phyloP scores from a whole-genome alignment of 2,329 filamentous ascomycete species.

The Penicillium sp. region DNA sequence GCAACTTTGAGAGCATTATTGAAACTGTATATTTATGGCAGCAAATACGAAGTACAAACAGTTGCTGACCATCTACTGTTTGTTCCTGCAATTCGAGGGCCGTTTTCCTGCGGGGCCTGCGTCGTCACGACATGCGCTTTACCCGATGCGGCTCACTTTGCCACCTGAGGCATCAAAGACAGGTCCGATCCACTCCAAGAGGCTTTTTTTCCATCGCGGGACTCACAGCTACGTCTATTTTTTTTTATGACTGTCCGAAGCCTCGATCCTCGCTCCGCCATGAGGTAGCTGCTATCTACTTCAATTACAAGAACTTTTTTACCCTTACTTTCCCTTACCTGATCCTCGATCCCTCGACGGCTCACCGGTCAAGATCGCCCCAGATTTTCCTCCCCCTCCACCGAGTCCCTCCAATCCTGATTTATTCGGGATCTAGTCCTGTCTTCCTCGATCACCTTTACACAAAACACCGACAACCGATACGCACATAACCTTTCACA shows the following conservation, averaged over 20 bases:
- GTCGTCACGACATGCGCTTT: slow-evolving; percentile 20
- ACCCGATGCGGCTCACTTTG: slow-evolving; percentile 22
- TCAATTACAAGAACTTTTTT: slow-evolving; percentile 15
- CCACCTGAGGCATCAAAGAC: slow-evolving; percentile 29
- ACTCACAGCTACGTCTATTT: slow-evolving; percentile 34
- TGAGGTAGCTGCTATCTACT: slow-evolving; percentile 36
- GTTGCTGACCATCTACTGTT: slow-evolving; percentile 13
- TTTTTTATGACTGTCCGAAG: slow-evolving; percentile 24
- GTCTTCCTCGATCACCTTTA: slow-evolving; percentile 17
- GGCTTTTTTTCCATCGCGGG: slow-evolving; percentile 39
- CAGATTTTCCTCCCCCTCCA: slow-evolving; percentile 31
- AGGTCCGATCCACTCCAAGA: slow-evolving; percentile 38
- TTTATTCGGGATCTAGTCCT: slow-evolving; percentile 22
- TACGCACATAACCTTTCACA: slow-evolving; percentile 19
- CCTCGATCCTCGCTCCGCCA: slow-evolving; percentile 30
- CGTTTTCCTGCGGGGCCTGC: slow-evolving; percentile 28
- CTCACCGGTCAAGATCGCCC: slow-evolving; percentile 26
- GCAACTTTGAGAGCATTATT: neutral
- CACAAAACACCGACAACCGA: slow-evolving; percentile 7
- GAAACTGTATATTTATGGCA: slow-evolving; percentile 5
- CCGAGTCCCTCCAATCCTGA: slow-evolving; percentile 23
- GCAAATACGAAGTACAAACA: slow-evolving; percentile 6
- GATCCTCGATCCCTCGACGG: slow-evolving; percentile 6
- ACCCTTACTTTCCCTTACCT: neutral
- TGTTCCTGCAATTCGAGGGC: slow-evolving; percentile 2